Evolutionary conservation across 2,329 filamentous ascomycete genomes (phyloP).

Genomic region (Apiospora phragmitis): DNA sequence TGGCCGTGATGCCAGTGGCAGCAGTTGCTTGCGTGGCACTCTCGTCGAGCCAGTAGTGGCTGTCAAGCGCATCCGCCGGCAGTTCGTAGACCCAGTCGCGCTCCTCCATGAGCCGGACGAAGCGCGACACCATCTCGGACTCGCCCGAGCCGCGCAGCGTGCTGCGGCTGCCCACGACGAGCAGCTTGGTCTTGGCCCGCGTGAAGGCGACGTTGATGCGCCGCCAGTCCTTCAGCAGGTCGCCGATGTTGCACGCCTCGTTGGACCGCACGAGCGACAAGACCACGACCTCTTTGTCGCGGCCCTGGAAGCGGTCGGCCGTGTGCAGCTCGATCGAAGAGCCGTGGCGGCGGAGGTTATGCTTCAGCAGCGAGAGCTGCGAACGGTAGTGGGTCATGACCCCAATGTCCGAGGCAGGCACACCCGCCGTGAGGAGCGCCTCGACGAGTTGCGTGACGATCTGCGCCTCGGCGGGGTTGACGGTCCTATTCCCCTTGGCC

Average conservation of each 20-base stretch:
- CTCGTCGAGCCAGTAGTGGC: slow-evolving; percentile 66
- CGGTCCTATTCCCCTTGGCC: slow-evolving; percentile 79
- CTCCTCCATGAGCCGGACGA: slow-evolving; percentile 75
- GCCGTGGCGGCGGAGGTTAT: slow-evolving; percentile 61
- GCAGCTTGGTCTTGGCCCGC: slow-evolving; percentile 84
- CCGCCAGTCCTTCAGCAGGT: slow-evolving; percentile 87
- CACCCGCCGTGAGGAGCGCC: slow-evolving; percentile 72
- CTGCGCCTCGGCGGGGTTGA: slow-evolving; percentile 81
- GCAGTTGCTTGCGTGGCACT: slow-evolving; percentile 47
- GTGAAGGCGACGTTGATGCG: slow-evolving; percentile 96
- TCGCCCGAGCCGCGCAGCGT: slow-evolving; percentile 74
- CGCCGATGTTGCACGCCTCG: slow-evolving; percentile 78
- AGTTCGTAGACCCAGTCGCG: slow-evolving; percentile 81
- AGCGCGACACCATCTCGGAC: slow-evolving; percentile 74
- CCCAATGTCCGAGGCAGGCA: slow-evolving; percentile 76
- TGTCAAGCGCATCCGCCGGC: slow-evolving; percentile 60
- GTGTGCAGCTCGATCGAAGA: slow-evolving; percentile 88
- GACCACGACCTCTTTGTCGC: slow-evolving; percentile 92
- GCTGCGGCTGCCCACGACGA: slow-evolving; percentile 79
- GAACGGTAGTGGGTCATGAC: slow-evolving; percentile 97
- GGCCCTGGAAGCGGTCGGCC: slow-evolving; percentile 92
- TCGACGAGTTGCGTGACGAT: slow-evolving; percentile 81
- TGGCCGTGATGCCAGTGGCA: slow-evolving; percentile 21
- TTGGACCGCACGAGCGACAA: slow-evolving; percentile 88
- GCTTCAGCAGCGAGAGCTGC: slow-evolving; percentile 80